A percentile compares a stretch with the other conserved stretches of the same genome.
Evolutionary conservation across 257 asterid genomes (phyloP).

Genomic region (Plantago ovata): DNA sequence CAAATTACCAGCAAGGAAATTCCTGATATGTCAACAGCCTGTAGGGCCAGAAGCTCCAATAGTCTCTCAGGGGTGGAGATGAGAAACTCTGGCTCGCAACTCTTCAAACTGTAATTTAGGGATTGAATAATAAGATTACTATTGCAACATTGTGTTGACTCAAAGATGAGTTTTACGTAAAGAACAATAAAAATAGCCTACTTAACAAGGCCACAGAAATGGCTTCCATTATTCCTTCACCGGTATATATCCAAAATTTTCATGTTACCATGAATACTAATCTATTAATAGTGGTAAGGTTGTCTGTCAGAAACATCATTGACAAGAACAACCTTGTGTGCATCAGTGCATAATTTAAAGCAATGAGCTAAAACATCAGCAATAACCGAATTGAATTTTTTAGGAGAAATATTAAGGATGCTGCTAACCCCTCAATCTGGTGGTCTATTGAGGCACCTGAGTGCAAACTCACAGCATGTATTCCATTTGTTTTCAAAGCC

Average conservation of each 20-base stretch:
- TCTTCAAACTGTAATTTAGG: conserved; percentile 49
- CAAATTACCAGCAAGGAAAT: conserved; percentile 66
- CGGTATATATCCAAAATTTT: background rate
- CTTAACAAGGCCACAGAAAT: background rate
- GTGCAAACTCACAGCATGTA: conserved; percentile 75
- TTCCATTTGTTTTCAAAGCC: conserved; percentile 54
- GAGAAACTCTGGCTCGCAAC: conserved; percentile 72
- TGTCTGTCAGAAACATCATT: background rate
- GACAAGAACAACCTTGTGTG: background rate
- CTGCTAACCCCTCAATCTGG: conserved; percentile 71
- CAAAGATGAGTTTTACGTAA: background rate
- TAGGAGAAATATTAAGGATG: background rate
- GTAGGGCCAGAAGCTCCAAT: conserved; percentile 51
- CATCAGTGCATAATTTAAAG: too few species aligned
- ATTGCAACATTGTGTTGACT: background rate
- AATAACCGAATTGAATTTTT: background rate
- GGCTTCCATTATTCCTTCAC: background rate
- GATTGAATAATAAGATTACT: background rate
- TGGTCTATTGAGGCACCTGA: conserved; percentile 80
- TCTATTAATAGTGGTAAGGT: background rate
- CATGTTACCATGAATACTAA: background rate
- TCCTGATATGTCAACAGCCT: conserved; percentile 57
- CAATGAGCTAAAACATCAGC: background rate
- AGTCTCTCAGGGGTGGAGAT: conserved; percentile 78
- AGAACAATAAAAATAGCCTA: background rate